Conservation (phyloP, 2,329 filamentous ascomycete genomes). For the Ascochyta lentis region DNA sequence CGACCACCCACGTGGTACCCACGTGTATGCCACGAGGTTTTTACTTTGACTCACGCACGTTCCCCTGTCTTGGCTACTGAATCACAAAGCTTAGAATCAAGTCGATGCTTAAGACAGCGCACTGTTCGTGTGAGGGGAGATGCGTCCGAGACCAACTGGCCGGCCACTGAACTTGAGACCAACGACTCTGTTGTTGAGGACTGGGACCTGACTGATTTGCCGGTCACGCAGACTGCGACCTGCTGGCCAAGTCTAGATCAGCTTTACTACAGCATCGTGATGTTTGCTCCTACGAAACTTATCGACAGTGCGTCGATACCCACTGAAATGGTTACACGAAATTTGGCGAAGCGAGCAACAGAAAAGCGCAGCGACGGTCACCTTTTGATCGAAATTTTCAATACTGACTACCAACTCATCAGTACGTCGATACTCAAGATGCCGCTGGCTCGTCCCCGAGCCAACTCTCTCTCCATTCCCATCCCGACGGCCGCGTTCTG, state of each 20-base stretch:
- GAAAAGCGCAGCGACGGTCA: background rate
- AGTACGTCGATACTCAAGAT: background rate
- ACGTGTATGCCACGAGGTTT: background rate
- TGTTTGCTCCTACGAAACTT: background rate
- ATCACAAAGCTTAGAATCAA: background rate
- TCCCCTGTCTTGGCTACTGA: background rate
- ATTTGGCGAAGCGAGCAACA: background rate
- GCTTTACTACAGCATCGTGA: background rate
- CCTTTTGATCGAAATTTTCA: background rate
- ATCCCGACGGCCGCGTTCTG: constrained; percentile 9
- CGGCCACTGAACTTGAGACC: background rate
- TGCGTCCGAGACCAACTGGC: background rate
- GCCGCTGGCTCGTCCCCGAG: constrained; percentile 17
- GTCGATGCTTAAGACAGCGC: background rate
- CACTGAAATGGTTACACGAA: background rate
- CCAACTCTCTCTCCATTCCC: constrained; percentile 22
- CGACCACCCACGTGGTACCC: background rate
- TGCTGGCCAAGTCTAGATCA: background rate
- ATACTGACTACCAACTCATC: background rate
- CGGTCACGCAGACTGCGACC: background rate
- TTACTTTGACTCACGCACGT: background rate
- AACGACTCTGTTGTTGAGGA: background rate
- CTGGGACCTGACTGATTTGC: background rate
- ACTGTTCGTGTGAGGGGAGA: background rate
- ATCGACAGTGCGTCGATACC: background rate